Evolutionary conservation across 371 early-diverging fungal species (phyloP), one percentile per base, ranked within the genome.

Genomic region (Batrachochytrium dendrobatidis): DNA sequence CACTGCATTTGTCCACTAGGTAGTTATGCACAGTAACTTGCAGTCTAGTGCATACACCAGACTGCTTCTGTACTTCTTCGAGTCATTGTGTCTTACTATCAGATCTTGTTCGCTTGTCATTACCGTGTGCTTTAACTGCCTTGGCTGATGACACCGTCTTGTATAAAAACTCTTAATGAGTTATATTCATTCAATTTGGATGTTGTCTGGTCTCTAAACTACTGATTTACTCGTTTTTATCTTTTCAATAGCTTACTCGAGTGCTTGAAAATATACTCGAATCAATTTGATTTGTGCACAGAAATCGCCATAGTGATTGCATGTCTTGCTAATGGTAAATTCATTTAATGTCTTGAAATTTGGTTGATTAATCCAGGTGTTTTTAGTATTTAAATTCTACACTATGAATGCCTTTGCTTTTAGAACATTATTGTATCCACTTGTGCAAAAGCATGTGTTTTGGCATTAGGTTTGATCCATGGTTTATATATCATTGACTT

Each of bases 1-100:
- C 51, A 32, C 73, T 85, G 18, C 85, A 84, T 33, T 75, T 88
- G 30, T 76, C 86, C 50, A 75, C 86, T 48, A 82, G 83, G 87
- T 87, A 75, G 26, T 56, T 55, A 18, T 33, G 35, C 31, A 57
- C 62, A 15, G 10, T 39, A 33, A 6, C 43, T 67, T 56, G 49
- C 25, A 39, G 17, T 32, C 32, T 12, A 55, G 1, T 20, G 24
- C 55, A 31, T 54, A 44, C 33, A 39, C n/a, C 1, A 43, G n/a
- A n/a, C n/a, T n/a, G n/a, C n/a, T n/a, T n/a, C n/a, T n/a, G n/a
- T n/a, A n/a, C n/a, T n/a, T n/a, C n/a, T n/a, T n/a, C n/a, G n/a
- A n/a, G n/a, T n/a, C n/a, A n/a, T n/a, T n/a, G n/a, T n/a, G n/a
- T n/a, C n/a, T n/a, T n/a, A n/a, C n/a, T n/a, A n/a, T n/a, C n/a